Conservation (phyloP, 495 filamentous ascomycete species). For the Hypoxylon perforatum region DNA sequence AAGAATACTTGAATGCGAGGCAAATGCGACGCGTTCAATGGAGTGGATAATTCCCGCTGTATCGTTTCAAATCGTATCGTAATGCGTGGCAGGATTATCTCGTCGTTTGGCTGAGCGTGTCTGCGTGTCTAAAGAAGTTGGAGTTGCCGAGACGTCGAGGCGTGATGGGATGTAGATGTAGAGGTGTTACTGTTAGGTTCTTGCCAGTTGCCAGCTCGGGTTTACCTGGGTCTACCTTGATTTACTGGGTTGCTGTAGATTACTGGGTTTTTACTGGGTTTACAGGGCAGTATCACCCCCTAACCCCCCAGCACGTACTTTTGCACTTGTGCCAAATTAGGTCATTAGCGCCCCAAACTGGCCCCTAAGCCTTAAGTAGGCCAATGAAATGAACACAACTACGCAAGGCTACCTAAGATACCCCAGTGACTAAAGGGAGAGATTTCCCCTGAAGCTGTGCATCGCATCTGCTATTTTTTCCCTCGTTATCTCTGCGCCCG, state of each 20-base stretch:
- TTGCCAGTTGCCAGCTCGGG: not conserved
- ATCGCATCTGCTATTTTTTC: not conserved
- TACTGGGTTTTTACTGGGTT: too few relatives aligned
- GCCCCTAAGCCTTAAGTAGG: not conserved
- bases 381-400: slow-evolving; percentile 27
- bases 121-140: slow-evolving; percentile 26
- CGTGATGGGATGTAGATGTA: slow-evolving; percentile 35
- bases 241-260: too few relatives aligned
- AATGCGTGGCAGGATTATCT: slow-evolving; percentile 19
- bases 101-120: slow-evolving; percentile 15
- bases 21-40: slow-evolving; percentile 15
- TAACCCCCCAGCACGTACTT: slow-evolving; percentile 3
- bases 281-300: not conserved
- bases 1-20: slow-evolving; percentile 27
- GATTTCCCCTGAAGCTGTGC: slow-evolving; percentile 35
- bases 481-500: slow-evolving; percentile 1
- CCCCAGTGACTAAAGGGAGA: too few relatives aligned
- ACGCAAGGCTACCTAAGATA: slow-evolving; percentile 25
- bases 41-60: not conserved
- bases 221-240: slow-evolving; percentile 1
- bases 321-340: slow-evolving; percentile 21
- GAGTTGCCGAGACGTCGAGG: slow-evolving; percentile 25
- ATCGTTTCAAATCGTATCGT: slow-evolving; percentile 25
- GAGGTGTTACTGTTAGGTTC: slow-evolving; percentile 26
- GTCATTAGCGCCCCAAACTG: slow-evolving; percentile 32